Percentiles rank a stretch among this genome's conserved stretches.
These are phyloP conservation scores for Fraxinus dipetala DNA, from an alignment of 305 asterid genomes.

Conservation along the genomic window DNA sequence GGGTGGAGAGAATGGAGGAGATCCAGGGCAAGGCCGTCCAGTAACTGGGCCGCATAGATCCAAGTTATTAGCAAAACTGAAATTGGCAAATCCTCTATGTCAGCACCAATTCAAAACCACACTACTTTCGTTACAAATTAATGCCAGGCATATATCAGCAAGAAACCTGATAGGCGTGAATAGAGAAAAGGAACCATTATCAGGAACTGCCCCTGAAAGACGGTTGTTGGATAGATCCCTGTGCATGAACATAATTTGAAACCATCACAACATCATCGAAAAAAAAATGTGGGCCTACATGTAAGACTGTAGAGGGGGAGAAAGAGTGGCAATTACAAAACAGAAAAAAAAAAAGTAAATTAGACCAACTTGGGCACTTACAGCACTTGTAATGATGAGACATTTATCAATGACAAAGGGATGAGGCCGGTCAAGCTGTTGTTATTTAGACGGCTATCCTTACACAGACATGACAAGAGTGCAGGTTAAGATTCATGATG, in stretches of 20 bases:
- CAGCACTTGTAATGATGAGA: constrained; percentile 54
- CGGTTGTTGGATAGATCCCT: constrained; percentile 92
- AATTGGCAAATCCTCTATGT: constrained; percentile 24
- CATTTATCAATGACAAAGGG: constrained; percentile 45
- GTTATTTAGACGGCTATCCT: constrained; percentile 56
- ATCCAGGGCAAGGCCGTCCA: constrained; percentile 95
- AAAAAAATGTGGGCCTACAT: not conserved
- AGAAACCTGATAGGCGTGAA: constrained; percentile 92
- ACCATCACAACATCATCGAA: constrained; percentile 7
- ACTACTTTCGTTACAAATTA: constrained; percentile 6
- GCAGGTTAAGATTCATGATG: not conserved
- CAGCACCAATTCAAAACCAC: constrained; percentile 20
- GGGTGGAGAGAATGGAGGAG: constrained; percentile 98
- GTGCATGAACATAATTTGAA: constrained; percentile 27
- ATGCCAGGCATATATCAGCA: constrained; percentile 9
- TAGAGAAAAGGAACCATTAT: constrained; percentile 90
- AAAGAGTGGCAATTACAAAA: constrained; percentile 1
- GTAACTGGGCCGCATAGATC: constrained; percentile 95
- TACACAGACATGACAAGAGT: constrained; percentile 26
- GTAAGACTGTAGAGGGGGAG: not conserved
- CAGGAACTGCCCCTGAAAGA: constrained; percentile 90
- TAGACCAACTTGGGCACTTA: constrained; percentile 34
- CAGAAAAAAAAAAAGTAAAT: not conserved
- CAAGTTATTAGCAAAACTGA: constrained; percentile 95
- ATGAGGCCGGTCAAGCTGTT: constrained; percentile 47